These are phyloP conservation scores for Aspergillus sclerotiicarbonarius DNA, from an alignment of 495 filamentous ascomycete species.

Conservation along the genomic window DNA sequence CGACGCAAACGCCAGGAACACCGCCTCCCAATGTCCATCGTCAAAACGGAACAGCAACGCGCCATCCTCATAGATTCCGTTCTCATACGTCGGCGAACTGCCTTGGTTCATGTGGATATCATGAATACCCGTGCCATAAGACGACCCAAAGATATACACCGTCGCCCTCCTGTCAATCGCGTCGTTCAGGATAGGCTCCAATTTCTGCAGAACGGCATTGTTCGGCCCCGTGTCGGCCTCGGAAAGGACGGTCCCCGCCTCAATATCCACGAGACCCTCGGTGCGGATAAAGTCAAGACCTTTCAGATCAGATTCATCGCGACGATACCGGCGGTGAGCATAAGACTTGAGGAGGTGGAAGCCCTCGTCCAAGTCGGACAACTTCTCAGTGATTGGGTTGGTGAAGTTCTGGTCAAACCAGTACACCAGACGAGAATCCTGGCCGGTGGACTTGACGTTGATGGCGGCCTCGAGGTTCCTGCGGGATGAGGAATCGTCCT, in stretches of 20 bases:
- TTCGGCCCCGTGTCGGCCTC: not conserved
- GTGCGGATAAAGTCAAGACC: slow-evolving; percentile 29
- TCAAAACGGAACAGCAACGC: slow-evolving; percentile 21
- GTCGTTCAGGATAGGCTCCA: slow-evolving; percentile 34
- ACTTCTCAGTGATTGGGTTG: slow-evolving; percentile 22
- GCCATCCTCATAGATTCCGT: slow-evolving; percentile 40
- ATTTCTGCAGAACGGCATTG: slow-evolving; percentile 33
- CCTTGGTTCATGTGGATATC: slow-evolving; percentile 48
- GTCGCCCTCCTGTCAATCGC: slow-evolving; percentile 33
- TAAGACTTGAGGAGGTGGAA: slow-evolving; percentile 21
- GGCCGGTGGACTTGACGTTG: slow-evolving; percentile 28
- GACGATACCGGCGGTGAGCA: slow-evolving; percentile 2
- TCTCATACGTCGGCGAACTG: slow-evolving; percentile 30
- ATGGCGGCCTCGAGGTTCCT: slow-evolving; percentile 25
- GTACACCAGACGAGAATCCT: slow-evolving; percentile 26
- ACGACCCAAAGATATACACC: slow-evolving; percentile 34
- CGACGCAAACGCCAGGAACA: slow-evolving; percentile 19
- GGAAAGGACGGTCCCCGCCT: slow-evolving; percentile 8
- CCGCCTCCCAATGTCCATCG: slow-evolving; percentile 19
- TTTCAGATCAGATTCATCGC: slow-evolving; percentile 13
- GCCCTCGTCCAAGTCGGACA: slow-evolving; percentile 20
- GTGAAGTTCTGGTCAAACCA: slow-evolving; percentile 26
- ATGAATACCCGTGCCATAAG: slow-evolving; percentile 38
- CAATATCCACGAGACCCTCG: slow-evolving; percentile 19
- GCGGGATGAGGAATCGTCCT: slow-evolving; percentile 12